A percentile compares a stretch with the other conserved stretches of the same genome.
Conservation (phyloP, 2,329 filamentous ascomycete species). For the Aciculosporium take region DNA sequence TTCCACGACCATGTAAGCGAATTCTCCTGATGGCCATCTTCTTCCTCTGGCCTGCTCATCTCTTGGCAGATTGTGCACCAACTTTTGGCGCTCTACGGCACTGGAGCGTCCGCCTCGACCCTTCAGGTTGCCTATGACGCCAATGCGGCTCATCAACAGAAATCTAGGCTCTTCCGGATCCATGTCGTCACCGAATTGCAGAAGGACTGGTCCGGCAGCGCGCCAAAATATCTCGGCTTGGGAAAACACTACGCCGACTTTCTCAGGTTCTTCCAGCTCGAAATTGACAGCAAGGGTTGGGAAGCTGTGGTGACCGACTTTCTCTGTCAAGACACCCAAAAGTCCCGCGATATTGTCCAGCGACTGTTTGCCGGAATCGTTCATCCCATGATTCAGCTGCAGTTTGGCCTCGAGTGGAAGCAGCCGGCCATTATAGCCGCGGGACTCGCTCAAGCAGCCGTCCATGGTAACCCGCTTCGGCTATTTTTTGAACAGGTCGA, state of each 20-base stretch:
- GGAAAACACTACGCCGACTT: conserved; percentile 55
- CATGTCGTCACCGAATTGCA: conserved; percentile 38
- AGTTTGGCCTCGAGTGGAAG: conserved; percentile 69
- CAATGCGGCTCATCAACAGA: conserved; percentile 54
- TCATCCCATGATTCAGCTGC: conserved; percentile 73
- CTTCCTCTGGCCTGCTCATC: neutral
- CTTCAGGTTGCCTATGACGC: conserved; percentile 50
- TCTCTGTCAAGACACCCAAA: conserved; percentile 51
- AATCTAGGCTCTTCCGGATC: conserved; percentile 30
- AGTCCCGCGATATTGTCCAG: conserved; percentile 53
- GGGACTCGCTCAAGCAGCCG: conserved; percentile 60
- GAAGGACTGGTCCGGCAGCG: conserved; percentile 35
- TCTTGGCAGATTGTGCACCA: conserved; percentile 49
- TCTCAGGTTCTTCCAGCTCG: conserved; percentile 58
- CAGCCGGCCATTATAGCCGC: conserved; percentile 73
- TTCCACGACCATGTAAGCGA: conserved; percentile 64
- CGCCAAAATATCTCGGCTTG: conserved; percentile 47
- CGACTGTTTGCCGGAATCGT: conserved; percentile 56
- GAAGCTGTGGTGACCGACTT: conserved; percentile 48
- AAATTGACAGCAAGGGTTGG: conserved; percentile 52
- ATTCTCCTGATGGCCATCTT: neutral
- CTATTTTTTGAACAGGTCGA: conserved; percentile 41
- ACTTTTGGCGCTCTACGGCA: conserved; percentile 60
- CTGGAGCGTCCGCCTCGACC: conserved; percentile 46
- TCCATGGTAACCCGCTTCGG: conserved; percentile 46